phyloP scores from a whole-genome alignment of 768 basidiomycete species.

The Tulasnella sp. region DNA sequence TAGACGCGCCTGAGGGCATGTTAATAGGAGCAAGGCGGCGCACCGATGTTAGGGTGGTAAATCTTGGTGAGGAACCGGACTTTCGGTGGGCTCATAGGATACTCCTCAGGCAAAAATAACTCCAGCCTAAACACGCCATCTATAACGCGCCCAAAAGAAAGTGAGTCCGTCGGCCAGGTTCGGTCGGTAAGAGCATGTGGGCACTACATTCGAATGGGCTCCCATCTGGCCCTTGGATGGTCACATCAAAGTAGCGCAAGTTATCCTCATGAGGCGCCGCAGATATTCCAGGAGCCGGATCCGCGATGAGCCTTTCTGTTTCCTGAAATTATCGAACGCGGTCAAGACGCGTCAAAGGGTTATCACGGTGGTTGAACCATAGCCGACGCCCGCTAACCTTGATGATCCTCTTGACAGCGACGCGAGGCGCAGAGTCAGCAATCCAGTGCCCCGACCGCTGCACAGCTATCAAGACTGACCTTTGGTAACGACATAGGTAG shows the following conservation, averaged over 20 bases:
- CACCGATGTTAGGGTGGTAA: slow-evolving; percentile 99
- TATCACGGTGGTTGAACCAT: neutral
- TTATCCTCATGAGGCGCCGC: slow-evolving; percentile 95
- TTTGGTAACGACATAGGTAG: slow-evolving; percentile 31
- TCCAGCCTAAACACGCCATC: slow-evolving; percentile 94
- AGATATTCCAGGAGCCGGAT: slow-evolving; percentile 96
- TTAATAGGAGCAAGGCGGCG: slow-evolving; percentile 25
- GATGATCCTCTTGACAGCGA: slow-evolving; percentile 17
- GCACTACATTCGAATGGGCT: slow-evolving; percentile 75
- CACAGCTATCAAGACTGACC: slow-evolving; percentile 23
- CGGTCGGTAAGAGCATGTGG: neutral
- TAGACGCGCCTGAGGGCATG: neutral
- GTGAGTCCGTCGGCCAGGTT: no score
- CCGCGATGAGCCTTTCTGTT: slow-evolving; percentile 91
- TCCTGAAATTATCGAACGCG: slow-evolving; percentile 44
- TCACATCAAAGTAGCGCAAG: slow-evolving; percentile 95
- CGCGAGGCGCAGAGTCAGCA: neutral
- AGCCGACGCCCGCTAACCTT: slow-evolving; percentile 5
- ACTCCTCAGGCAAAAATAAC: slow-evolving; percentile 96
- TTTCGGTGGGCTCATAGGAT: slow-evolving; percentile 99
- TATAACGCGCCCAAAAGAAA: slow-evolving; percentile 26
- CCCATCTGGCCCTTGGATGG: slow-evolving; percentile 87
- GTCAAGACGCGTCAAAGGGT: neutral
- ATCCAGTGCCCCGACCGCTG: neutral
- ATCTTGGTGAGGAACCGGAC: slow-evolving; percentile 97